These are phyloP conservation scores for Suillus weaverae DNA, from an alignment of 768 basidiomycete species.

Conservation along the genomic window DNA sequence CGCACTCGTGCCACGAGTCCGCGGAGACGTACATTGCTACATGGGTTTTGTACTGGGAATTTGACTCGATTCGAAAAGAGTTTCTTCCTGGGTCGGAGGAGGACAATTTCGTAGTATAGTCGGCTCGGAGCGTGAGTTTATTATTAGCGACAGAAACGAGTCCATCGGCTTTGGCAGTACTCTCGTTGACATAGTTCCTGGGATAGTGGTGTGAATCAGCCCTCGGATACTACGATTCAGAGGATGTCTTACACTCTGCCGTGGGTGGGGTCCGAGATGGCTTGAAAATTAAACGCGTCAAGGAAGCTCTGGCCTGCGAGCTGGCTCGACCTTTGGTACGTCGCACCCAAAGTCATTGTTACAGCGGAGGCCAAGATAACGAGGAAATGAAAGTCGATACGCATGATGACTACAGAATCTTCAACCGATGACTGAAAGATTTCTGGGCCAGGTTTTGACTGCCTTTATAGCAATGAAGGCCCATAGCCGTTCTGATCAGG, in stretches of 20 bases:
- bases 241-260: slow-evolving; percentile 31
- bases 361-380: neutral
- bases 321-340: slow-evolving; percentile 48
- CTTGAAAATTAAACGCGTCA: slow-evolving; percentile 24
- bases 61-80: slow-evolving; percentile 37
- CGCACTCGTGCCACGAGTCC: neutral
- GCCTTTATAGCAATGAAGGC: neutral
- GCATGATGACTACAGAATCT: neutral
- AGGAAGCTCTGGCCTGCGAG: slow-evolving; percentile 49
- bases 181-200: slow-evolving; percentile 46
- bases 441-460: neutral
- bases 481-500: neutral
- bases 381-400: neutral
- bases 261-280: slow-evolving; percentile 34
- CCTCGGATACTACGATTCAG: neutral
- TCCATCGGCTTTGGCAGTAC: slow-evolving; percentile 52
- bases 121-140: slow-evolving; percentile 33
- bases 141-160: slow-evolving; percentile 56
- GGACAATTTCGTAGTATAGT: slow-evolving; percentile 31
- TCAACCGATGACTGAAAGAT: neutral
- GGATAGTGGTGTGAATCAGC: neutral
- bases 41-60: slow-evolving; percentile 30
- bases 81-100: slow-evolving; percentile 34
- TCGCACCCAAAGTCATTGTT: slow-evolving; percentile 36
- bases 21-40: slow-evolving; percentile 31